Conservation (phyloP, 495 filamentous ascomycete species). For the Lasiosphaeris hirsuta region DNA sequence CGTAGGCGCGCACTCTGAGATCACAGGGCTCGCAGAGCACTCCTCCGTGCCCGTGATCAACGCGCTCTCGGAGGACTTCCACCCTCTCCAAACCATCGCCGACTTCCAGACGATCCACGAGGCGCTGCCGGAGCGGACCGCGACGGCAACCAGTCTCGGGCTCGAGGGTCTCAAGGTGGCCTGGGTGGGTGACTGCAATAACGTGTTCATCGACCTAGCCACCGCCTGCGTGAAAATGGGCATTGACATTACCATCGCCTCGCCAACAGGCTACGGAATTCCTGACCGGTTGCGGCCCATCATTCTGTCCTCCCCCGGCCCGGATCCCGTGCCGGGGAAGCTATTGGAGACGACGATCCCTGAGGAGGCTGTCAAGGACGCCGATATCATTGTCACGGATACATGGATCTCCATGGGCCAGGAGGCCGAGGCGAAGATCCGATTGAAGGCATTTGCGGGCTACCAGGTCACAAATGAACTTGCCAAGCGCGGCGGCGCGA, state of each 20-base stretch:
- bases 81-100: conserved; percentile 88
- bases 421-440: conserved; percentile 73
- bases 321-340: conserved; percentile 56
- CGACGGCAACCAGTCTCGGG: conserved; percentile 52
- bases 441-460: conserved; percentile 76
- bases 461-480: conserved; percentile 86
- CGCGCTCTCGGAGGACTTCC: conserved; percentile 81
- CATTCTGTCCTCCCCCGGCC: conserved; percentile 59
- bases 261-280: conserved; percentile 78
- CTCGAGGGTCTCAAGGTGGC: conserved; percentile 83
- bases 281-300: conserved; percentile 64
- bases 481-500: conserved; percentile 80
- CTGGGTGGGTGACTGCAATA: conserved; percentile 96
- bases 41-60: conserved; percentile 92
- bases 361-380: conserved; percentile 83
- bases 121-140: conserved; percentile 49
- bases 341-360: conserved; percentile 73
- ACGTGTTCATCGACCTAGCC: conserved; percentile 89
- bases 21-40: conserved; percentile 72
- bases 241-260: conserved; percentile 79
- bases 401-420: conserved; percentile 99
- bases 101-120: conserved; percentile 92
- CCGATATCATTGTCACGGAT: conserved; percentile 89
- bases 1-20: conserved; percentile 78
- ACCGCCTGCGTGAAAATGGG: conserved; percentile 84